Evolutionary conservation across 441 rosid species (phyloP).

Genomic region (Pelargonium myrrhifolium): DNA sequence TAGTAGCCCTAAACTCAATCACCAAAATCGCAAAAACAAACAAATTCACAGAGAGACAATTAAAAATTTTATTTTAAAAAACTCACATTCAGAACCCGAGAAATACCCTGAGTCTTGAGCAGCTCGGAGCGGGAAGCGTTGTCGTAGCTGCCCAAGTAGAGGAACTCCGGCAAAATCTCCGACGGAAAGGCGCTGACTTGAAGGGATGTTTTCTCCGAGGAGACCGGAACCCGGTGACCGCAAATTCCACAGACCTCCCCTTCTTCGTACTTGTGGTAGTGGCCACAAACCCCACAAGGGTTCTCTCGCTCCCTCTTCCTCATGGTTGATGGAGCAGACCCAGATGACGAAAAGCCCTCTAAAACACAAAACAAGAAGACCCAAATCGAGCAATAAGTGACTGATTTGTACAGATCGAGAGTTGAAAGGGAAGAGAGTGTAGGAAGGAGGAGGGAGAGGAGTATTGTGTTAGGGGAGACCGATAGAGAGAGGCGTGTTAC

Average conservation of each 20-base stretch:
- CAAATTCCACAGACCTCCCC: slow-evolving; percentile 92
- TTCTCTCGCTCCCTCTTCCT: slow-evolving; percentile 97
- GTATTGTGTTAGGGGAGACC: too few relatives aligned
- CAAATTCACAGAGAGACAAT: not conserved
- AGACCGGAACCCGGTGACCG: slow-evolving; percentile 63
- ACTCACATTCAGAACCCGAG: slow-evolving; percentile 80
- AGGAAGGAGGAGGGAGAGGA: too few relatives aligned
- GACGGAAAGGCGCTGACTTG: slow-evolving; percentile 81
- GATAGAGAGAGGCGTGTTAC: not conserved
- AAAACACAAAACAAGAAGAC: not conserved
- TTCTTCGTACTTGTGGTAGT: slow-evolving; percentile 95
- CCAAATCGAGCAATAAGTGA: not conserved
- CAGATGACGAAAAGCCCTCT: too few relatives aligned
- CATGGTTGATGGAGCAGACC: slow-evolving; percentile 29
- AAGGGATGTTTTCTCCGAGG: slow-evolving; percentile 36
- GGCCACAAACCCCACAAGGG: slow-evolving; percentile 90
- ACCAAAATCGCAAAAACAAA: too few relatives aligned
- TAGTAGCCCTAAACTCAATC: not conserved
- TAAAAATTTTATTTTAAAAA: not conserved
- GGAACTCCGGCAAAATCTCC: slow-evolving; percentile 83
- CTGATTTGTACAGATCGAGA: not conserved
- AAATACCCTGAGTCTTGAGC: slow-evolving; percentile 77
- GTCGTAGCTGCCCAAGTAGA: slow-evolving; percentile 86
- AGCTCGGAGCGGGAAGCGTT: slow-evolving; percentile 95
- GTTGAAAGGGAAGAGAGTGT: too few relatives aligned